Evolutionary conservation across 139 green algal species (phyloP), one percentile per base, ranked within the genome.

Genomic region (Chlamydomonas schloesseri): DNA sequence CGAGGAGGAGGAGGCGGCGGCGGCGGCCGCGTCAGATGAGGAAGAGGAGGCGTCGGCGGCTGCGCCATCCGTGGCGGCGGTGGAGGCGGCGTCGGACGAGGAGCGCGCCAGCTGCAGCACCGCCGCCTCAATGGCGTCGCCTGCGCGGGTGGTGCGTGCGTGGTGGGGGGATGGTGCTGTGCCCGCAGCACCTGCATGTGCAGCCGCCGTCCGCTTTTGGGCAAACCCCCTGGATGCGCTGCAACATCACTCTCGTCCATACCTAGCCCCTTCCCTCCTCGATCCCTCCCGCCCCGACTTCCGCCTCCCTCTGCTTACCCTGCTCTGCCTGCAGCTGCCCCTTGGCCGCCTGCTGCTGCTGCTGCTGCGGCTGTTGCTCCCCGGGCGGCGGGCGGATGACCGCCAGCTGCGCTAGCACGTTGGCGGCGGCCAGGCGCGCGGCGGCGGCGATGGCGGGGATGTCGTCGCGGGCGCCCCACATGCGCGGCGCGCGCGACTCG

Each of bases 381-480:
- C 11, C 42, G 26, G 58, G 26, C 55, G 24, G 60, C 60, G 23
- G 60, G n/a, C 88, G 82, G 15, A 91, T 75, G 28, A 89, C 65
- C 24, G 83, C 79, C 71, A 98, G 92, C 87, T 94, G 89, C 21
- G 95, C 92, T 33, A 98, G 89, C 74, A 98, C 80, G 17, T 68
- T 65, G 8, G 95, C 95, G 0, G 95, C 94, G 17, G 92, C 94
- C 68, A 87, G 70, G 26, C 95, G 93, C 0, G 94, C 94, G n/a
- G 91, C 47, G 36, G 82, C 80, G 0, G 94, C 93, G 20, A 96
- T 88, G 23, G 53, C 78, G 2, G 93, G 73, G 33, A 99, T 94
- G 90, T 98, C 93, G 42, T 96, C 93, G 0, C 84, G 70, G 2
- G 96, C 58, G 18, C 90, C 83, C 96, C 96, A 99, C 57, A 91